These are phyloP conservation scores for Symbiodinium natans DNA, from an alignment of 73 alveolate genomes.

Conservation along the genomic window DNA sequence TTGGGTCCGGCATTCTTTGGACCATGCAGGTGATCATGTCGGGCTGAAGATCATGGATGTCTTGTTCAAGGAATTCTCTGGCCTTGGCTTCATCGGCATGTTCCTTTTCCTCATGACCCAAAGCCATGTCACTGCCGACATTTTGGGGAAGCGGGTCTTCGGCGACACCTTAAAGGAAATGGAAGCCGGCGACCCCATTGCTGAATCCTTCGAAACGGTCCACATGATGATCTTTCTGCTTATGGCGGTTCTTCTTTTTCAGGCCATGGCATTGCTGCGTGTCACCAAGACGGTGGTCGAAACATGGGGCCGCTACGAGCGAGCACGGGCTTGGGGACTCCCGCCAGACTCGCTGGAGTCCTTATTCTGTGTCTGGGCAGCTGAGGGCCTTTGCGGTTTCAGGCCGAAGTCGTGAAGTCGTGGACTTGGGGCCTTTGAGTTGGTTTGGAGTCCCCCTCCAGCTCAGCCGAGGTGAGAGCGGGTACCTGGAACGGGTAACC, in stretches of 20 bases:
- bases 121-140: conserved; percentile 51
- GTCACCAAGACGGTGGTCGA: conserved; percentile 69
- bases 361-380: neutral
- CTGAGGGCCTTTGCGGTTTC: neutral
- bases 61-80: conserved; percentile 77
- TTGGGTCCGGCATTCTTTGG: conserved; percentile 65
- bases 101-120: conserved; percentile 79
- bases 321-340: conserved; percentile 63
- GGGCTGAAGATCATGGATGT: conserved; percentile 83
- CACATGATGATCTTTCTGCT: conserved; percentile 83
- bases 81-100: conserved; percentile 89
- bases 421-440: too few species aligned
- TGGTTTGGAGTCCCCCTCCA: too few species aligned
- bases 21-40: conserved; percentile 69
- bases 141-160: conserved; percentile 40
- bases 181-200: conserved; percentile 53
- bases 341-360: conserved; percentile 40
- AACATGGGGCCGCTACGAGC: conserved; percentile 89
- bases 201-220: conserved; percentile 90
- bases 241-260: conserved; percentile 80
- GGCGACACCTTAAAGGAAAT: conserved; percentile 30
- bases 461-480: conserved; percentile 26
- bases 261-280: conserved; percentile 88
- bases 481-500: conserved; percentile 51
- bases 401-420: too few species aligned